These are phyloP conservation scores for Sclerotinia spermophila DNA, from an alignment of 2,329 filamentous ascomycete species.

Conservation along the genomic window DNA sequence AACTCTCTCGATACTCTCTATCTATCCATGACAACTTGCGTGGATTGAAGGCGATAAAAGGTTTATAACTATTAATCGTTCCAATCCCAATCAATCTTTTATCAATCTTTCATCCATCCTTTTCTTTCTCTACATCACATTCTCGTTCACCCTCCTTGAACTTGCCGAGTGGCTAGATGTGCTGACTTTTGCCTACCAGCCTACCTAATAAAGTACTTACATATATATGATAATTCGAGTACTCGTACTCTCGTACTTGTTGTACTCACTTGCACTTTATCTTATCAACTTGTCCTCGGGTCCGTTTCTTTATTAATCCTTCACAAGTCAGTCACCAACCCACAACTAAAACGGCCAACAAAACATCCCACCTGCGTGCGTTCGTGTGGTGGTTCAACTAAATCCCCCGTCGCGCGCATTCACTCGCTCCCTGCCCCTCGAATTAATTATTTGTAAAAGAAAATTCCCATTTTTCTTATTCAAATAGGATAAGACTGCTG, in stretches of 20 bases:
- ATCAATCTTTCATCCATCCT: neutral
- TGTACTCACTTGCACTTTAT: neutral
- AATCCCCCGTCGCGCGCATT: neutral
- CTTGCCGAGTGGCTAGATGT: neutral
- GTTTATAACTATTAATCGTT: neutral
- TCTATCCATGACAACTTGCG: neutral
- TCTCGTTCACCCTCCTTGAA: neutral
- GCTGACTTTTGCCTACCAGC: neutral
- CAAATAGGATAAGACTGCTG: conserved; percentile 5
- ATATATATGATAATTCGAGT: neutral
- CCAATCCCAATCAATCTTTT: too few relatives aligned
- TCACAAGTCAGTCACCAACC: neutral
- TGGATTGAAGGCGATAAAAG: neutral
- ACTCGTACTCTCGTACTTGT: neutral
- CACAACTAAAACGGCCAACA: neutral
- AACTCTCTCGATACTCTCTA: neutral
- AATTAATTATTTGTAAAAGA: conserved; percentile 13
- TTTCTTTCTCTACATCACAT: neutral
- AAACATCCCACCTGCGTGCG: neutral
- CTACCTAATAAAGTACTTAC: neutral
- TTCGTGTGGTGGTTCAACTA: neutral
- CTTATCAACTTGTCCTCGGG: neutral
- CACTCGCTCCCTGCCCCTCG: conserved; percentile 13
- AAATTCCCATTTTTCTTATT: conserved; percentile 17
- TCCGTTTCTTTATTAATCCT: neutral